A percentile compares a stretch with the other conserved stretches of the same genome.
Evolutionary conservation across 2,329 filamentous ascomycete species (phyloP).

Genomic region (Botrytis sinoallii): DNA sequence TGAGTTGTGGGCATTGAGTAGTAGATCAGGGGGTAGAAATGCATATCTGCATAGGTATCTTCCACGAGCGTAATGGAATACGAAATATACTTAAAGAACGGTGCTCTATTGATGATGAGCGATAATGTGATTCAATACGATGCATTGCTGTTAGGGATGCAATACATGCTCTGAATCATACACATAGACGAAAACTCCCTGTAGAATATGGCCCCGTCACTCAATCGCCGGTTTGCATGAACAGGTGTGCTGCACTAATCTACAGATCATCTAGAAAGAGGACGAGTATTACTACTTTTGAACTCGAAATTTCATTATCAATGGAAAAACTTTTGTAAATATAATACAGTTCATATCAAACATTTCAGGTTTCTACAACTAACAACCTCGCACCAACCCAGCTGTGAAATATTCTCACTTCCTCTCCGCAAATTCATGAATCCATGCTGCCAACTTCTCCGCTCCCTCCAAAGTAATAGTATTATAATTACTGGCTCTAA

Average conservation of each 20-base stretch:
- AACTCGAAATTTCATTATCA: neutral
- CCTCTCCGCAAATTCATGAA: constrained; percentile 51
- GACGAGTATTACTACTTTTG: neutral
- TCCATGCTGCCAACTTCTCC: constrained; percentile 64
- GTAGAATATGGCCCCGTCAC: neutral
- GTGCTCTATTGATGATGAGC: neutral
- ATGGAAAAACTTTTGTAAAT: neutral
- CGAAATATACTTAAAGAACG: neutral
- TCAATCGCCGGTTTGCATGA: neutral
- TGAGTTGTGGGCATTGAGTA: neutral
- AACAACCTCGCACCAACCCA: neutral
- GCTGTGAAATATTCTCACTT: neutral
- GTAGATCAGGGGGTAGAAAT: neutral
- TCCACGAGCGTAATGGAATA: neutral
- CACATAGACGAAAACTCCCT: neutral
- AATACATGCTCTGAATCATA: neutral
- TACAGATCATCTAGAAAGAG: neutral
- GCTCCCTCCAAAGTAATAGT: constrained; percentile 67
- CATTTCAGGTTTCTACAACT: neutral
- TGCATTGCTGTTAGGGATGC: neutral
- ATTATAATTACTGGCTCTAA: constrained; percentile 88
- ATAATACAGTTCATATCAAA: neutral
- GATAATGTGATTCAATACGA: neutral
- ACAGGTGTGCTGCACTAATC: neutral
- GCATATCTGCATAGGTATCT: neutral